These are phyloP conservation scores for Malania oleifera DNA, from an alignment of 164 flowering plant species.

Conservation along the genomic window DNA sequence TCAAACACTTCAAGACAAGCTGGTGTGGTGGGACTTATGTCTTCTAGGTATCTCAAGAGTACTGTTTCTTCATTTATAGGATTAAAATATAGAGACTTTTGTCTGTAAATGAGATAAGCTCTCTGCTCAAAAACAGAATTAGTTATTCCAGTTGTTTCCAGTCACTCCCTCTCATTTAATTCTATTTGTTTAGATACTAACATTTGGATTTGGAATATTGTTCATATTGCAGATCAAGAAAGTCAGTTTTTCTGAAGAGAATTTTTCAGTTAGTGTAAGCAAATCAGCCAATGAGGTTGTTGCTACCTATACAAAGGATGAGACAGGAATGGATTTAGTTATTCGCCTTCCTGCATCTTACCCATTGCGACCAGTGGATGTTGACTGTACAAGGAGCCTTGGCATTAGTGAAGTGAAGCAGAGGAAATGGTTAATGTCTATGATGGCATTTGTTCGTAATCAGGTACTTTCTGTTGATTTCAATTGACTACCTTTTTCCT, in stretches of 20 bases:
- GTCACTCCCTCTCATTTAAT: neutral
- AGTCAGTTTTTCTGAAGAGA: conserved; percentile 65
- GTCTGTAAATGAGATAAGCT: neutral
- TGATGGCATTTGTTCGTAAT: conserved; percentile 84
- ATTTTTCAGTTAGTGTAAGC: conserved; percentile 77
- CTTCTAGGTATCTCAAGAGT: too few species aligned
- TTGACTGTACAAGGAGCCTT: conserved; percentile 78
- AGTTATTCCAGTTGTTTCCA: neutral
- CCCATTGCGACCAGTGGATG: conserved; percentile 84
- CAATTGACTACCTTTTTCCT: neutral
- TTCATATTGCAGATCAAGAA: conserved; percentile 68
- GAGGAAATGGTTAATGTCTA: conserved; percentile 91
- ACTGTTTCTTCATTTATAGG: too few species aligned
- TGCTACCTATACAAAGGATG: conserved; percentile 95
- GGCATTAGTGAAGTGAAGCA: conserved; percentile 91
- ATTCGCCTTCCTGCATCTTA: conserved; percentile 88
- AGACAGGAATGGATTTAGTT: conserved; percentile 90
- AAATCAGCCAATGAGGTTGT: conserved; percentile 85
- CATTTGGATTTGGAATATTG: neutral
- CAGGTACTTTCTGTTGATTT: conserved; percentile 51
- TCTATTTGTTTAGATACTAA: neutral
- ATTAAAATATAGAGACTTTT: too few species aligned
- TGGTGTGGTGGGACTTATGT: too few species aligned
- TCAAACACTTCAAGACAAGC: too few species aligned
- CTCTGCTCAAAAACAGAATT: neutral